These are phyloP conservation scores for Coemansia sp. DNA, from an alignment of 192 early-diverging fungal genomes.

Conservation along the genomic window DNA sequence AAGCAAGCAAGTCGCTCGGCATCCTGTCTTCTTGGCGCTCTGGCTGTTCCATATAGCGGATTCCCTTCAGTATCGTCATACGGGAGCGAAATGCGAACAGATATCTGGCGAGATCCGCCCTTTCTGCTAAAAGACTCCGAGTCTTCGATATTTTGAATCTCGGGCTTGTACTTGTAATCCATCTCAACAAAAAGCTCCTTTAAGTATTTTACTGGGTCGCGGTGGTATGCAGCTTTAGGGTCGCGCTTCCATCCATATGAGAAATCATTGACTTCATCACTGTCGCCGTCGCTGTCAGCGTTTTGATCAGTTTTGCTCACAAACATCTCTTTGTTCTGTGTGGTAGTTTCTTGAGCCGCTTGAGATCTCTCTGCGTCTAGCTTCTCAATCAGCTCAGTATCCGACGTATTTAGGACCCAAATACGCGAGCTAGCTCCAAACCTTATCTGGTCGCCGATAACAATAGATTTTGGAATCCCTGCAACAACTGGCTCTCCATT, in stretches of 20 bases:
- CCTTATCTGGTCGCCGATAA: slow-evolving; percentile 75
- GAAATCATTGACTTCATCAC: not conserved
- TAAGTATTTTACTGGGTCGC: slow-evolving; percentile 23
- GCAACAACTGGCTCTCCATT: slow-evolving; percentile 64
- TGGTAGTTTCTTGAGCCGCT: not conserved
- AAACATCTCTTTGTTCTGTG: not conserved
- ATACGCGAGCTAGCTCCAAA: slow-evolving; percentile 89
- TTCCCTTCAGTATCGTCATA: slow-evolving; percentile 18
- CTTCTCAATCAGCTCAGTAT: not conserved
- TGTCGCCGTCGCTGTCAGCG: too few relatives aligned
- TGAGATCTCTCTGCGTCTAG: not conserved
- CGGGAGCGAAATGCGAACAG: slow-evolving; percentile 22
- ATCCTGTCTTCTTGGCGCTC: slow-evolving; percentile 25
- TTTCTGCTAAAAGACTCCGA: not conserved
- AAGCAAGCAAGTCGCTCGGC: slow-evolving; percentile 64
- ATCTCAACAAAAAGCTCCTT: slow-evolving; percentile 16
- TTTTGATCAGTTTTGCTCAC: too few relatives aligned
- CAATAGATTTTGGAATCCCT: slow-evolving; percentile 46
- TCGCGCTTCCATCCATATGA: slow-evolving; percentile 5
- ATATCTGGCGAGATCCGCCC: not conserved
- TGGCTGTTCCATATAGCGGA: slow-evolving; percentile 13
- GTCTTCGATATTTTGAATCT: not conserved
- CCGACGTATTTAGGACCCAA: slow-evolving; percentile 62
- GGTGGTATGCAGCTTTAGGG: not conserved
- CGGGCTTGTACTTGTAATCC: slow-evolving; percentile 20